Evolutionary conservation across 2,329 filamentous ascomycete species (phyloP).

Genomic region (Alternaria ventricosa): DNA sequence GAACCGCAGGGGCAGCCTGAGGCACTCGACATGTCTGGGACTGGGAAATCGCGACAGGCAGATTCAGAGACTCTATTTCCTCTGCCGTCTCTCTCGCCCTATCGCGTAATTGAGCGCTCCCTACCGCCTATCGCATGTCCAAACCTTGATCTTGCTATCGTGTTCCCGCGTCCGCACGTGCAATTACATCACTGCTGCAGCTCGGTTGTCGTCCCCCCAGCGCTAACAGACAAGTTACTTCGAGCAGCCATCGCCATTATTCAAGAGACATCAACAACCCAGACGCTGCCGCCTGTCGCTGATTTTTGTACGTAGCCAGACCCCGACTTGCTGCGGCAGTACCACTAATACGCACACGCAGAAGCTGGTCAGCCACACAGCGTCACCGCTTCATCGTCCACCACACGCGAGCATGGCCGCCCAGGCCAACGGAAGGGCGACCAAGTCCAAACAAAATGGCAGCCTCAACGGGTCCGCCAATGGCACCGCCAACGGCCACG

Average conservation of each 20-base stretch:
- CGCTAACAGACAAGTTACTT: conserved; percentile 16
- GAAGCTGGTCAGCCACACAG: conserved; percentile 4
- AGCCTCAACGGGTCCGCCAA: conserved; percentile 31
- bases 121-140: not conserved
- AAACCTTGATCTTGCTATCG: conserved; percentile 19
- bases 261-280: conserved; percentile 18
- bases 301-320: conserved; percentile 5
- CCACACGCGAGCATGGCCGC: conserved; percentile 42
- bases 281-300: conserved; percentile 7
- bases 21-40: not conserved
- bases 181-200: conserved; percentile 36
- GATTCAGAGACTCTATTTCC: not conserved
- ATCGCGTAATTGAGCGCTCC: not conserved
- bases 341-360: not conserved
- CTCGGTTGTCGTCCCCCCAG: conserved; percentile 25
- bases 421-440: conserved; percentile 47
- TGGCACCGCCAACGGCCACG: conserved; percentile 35
- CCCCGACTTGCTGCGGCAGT: not conserved
- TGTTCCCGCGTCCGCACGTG: conserved; percentile 32
- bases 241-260: conserved; percentile 15
- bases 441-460: conserved; percentile 43
- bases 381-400: conserved; percentile 9
- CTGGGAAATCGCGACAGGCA: not conserved
- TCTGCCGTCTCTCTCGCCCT: not conserved
- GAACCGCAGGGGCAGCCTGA: conserved; percentile 9